Base-by-base conservation (phyloP, 371 early-diverging fungal genomes). In the Chytridium lagenaria region DNA sequence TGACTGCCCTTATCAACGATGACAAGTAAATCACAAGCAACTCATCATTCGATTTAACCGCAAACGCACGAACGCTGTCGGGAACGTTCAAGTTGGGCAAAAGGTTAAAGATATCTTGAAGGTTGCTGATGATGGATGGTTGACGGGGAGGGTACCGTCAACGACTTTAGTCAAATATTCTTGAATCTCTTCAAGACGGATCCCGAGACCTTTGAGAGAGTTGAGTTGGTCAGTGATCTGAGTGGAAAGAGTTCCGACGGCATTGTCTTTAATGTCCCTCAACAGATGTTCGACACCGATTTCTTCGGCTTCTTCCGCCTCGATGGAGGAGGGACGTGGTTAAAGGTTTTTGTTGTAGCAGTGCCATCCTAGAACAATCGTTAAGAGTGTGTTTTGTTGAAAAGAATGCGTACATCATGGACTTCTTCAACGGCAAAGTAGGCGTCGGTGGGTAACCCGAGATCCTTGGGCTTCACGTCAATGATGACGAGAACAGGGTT, bases 261-360 rank as follows among this genome's bases (percentile, higher is more conserved):
- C 92, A 70, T 91, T 95, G 82, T 97, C 99, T 83, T 97, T 97
- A 77, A 99, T 95, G 80, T 99, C 99, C 71, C 99, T 91, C 68
- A 99, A 87, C 75, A 99, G 87, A 79, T 99, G 99, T 81, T 99
- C 99, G 0, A 99, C 99, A 68, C 99, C 99, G 76, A 99, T 98
- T 83, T 99, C 99, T 84, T 99, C 99, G 10, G 99, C 95, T 86
- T 99, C 99, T 78, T 99, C 99, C 1, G 99, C 99, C 49, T 95
- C 99, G 74, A 99, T 97, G 67, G 91, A 90, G 26, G 95, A 95
- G 94, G 93, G 28, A 98, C 90, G 82, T 99, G 98, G 82, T 93
- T 91, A 84, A 99, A 98, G 33, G 97, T 95, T 82, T 93, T 91
- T 64, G 94, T 95, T 0, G 96, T 94, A 2, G 95, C 90, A 50